Base-by-base conservation (phyloP, 1,284 basidiomycete species). In the Rhodotorula sp. region DNA sequence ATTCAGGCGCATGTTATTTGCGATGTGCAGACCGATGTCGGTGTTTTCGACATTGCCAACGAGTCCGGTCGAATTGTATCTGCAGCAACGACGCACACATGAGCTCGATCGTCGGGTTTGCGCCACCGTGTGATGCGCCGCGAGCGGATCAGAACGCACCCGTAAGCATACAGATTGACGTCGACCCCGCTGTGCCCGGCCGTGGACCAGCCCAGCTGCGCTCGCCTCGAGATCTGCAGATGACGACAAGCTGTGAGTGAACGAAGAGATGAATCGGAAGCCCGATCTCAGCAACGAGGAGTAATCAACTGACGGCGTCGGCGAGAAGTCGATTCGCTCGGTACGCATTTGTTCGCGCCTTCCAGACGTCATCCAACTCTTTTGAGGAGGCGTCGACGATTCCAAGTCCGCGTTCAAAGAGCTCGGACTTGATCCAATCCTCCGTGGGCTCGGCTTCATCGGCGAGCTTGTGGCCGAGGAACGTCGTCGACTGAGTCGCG, bases 161-260 rank as follows among this genome's bases (percentile, higher is more conserved):
- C 81, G 34, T 79, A 75, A 38, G 79, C 80, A 63, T 82, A 82
- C 5, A 83, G 77, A 49, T 81, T 81, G 57, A 83, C 81, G 65
- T 82, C 82, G 48, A 82, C 79, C n/a, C 80, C 82, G 26, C 79
- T 80, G 65, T 82, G 81, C 0, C 81, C 81, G n/a, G 78, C 76
- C 0, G 81, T 82, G 7, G 77, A 79, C 80, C 82, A 82, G 0
- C 81, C 81, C 31, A 82, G 69, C 62, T 82, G 81, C 31, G 81
- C 81, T 45, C 81, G 68, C 34, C 80, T 67, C 14, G 78, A 78
- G 56, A 74, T 64, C 77, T 78, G 67, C 16, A 15, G 26, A 26
- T 12, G 56, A 18, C n/a, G 16, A 43, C 28, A 1, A 16, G 52
- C 43, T 58, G 19, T 54, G 38, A 58, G 28, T 19, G 38, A 43